phyloP scores from a whole-genome alignment of 2,329 filamentous ascomycete genomes.

The Penicillium digitatum region DNA sequence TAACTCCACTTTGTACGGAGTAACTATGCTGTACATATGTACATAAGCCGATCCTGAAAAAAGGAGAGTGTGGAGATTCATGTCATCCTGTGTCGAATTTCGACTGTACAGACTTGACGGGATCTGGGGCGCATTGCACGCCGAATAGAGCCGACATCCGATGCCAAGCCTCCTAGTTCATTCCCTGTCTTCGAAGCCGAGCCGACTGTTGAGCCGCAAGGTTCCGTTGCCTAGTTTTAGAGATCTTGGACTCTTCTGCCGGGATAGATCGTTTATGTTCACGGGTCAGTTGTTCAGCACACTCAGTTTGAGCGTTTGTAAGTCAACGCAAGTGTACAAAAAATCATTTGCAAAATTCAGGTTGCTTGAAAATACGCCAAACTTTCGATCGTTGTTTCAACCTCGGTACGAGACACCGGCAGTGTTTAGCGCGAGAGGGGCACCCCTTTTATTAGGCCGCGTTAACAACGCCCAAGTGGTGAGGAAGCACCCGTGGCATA shows the following conservation, averaged over 20 bases:
- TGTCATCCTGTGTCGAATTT: not conserved
- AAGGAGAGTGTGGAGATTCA: not conserved
- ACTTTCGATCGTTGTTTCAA: not conserved
- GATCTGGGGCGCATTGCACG: not conserved
- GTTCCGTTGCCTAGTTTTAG: not conserved
- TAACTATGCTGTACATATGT: too few species aligned
- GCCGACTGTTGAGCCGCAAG: not conserved
- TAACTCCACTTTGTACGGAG: too few species aligned
- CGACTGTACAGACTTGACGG: not conserved
- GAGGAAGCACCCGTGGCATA: not conserved
- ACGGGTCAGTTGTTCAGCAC: not conserved
- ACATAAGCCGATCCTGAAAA: not conserved
- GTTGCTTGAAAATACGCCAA: not conserved
- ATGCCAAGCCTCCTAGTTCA: not conserved
- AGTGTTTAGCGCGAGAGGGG: not conserved
- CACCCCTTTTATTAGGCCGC: not conserved
- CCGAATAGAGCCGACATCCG: not conserved
- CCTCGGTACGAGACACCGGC: not conserved
- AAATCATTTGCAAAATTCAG: not conserved
- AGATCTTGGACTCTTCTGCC: not conserved
- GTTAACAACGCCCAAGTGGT: not conserved
- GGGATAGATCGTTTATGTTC: not conserved
- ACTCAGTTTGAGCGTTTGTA: not conserved
- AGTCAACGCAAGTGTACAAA: not conserved
- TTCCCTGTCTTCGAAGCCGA: not conserved